Conservation (phyloP, 179 eudicot genomes). For the Actinidia arguta region DNA sequence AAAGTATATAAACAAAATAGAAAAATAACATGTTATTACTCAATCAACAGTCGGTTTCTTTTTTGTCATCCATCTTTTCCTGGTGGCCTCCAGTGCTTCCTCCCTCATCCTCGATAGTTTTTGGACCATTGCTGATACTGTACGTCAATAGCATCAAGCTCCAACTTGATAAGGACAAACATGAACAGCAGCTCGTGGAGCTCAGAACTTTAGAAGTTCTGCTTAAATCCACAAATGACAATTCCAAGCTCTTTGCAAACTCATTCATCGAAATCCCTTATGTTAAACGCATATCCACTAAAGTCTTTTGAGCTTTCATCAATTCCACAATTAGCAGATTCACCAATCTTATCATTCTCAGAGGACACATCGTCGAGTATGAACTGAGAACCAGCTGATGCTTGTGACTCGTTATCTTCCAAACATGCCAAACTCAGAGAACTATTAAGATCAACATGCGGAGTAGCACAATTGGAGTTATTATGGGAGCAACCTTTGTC, state of each 20-base stretch:
- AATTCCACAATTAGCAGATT: slow-evolving; percentile 20
- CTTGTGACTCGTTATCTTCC: slow-evolving; percentile 39
- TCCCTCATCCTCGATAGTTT: slow-evolving; percentile 62
- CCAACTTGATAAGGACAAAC: slow-evolving; percentile 37
- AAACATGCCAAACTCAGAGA: slow-evolving; percentile 20
- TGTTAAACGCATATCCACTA: slow-evolving; percentile 34
- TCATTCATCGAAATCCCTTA: slow-evolving; percentile 33
- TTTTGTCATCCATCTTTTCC: slow-evolving; percentile 65
- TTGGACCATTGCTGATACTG: slow-evolving; percentile 56
- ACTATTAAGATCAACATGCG: slow-evolving; percentile 21
- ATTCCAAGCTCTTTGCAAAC: slow-evolving; percentile 31
- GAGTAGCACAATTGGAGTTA: slow-evolving; percentile 7
- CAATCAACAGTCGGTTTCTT: slow-evolving; percentile 45
- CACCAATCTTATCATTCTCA: slow-evolving; percentile 10
- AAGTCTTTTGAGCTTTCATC: slow-evolving; percentile 33
- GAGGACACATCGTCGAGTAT: slow-evolving; percentile 30
- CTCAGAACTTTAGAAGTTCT: slow-evolving; percentile 36
- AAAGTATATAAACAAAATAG: not conserved
- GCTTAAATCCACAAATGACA: slow-evolving; percentile 27
- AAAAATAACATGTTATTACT: slow-evolving; percentile 24
- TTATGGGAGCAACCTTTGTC: slow-evolving; percentile 1
- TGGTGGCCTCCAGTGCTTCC: slow-evolving; percentile 61
- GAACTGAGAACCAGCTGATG: slow-evolving; percentile 33
- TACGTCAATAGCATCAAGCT: slow-evolving; percentile 60
- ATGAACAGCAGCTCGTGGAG: slow-evolving; percentile 48